These are phyloP conservation scores for Globisporangium cylindrosporum DNA, from an alignment of 352 stramenopile genomes.

Conservation along the genomic window DNA sequence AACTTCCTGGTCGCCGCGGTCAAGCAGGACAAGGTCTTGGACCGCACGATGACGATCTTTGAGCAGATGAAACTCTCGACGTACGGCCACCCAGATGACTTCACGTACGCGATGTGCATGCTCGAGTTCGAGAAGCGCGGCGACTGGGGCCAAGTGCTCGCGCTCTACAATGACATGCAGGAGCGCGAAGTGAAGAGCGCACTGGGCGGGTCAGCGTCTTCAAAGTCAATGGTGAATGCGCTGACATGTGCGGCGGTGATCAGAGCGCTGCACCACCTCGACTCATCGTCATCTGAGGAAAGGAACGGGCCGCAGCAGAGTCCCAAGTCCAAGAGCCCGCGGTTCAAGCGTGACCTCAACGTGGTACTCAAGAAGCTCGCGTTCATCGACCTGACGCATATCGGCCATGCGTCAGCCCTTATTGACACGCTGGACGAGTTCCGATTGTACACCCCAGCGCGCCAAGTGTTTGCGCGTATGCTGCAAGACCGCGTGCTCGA, in stretches of 20 bases:
- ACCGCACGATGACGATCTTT: slow-evolving; percentile 37
- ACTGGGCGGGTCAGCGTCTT: not conserved
- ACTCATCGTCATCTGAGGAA: not conserved
- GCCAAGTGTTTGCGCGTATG: slow-evolving; percentile 46
- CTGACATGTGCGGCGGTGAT: slow-evolving; percentile 48
- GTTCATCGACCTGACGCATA: slow-evolving; percentile 34
- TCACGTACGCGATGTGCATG: slow-evolving; percentile 63
- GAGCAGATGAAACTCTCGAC: slow-evolving; percentile 37
- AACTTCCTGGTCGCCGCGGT: slow-evolving; percentile 59
- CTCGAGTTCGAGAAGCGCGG: slow-evolving; percentile 44
- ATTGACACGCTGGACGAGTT: slow-evolving; percentile 61
- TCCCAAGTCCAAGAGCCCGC: slow-evolving; percentile 12
- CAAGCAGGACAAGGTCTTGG: slow-evolving; percentile 21
- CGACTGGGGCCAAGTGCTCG: slow-evolving; percentile 42
- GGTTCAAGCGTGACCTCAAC: slow-evolving; percentile 36
- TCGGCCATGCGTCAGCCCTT: slow-evolving; percentile 52
- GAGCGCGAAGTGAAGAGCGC: slow-evolving; percentile 25
- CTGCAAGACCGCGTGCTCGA: slow-evolving; percentile 38
- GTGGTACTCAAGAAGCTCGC: slow-evolving; percentile 48
- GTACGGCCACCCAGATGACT: slow-evolving; percentile 48
- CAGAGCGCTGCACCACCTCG: slow-evolving; percentile 40
- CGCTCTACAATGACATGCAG: slow-evolving; percentile 62
- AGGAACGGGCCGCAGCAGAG: slow-evolving; percentile 1
- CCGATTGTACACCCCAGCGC: slow-evolving; percentile 41
- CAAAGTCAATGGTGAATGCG: slow-evolving; percentile 38